Conservation (phyloP, 495 filamentous ascomycete species). For the Penicillium turbatum region DNA sequence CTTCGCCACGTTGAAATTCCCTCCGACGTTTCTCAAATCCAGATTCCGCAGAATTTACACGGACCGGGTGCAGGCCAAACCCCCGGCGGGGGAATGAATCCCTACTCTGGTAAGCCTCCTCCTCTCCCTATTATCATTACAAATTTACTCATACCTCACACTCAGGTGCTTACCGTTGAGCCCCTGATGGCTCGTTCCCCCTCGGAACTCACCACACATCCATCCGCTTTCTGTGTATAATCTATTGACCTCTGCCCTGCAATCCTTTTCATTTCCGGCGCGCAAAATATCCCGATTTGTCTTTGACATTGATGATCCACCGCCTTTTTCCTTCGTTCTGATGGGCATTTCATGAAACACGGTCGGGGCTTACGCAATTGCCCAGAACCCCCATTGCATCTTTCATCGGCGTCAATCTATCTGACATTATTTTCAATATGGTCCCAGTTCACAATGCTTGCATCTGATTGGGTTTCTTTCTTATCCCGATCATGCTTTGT, state of each 20-base stretch:
- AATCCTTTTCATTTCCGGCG: slow-evolving; percentile 10
- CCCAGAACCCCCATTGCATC: slow-evolving; percentile 20
- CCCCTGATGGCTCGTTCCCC: neutral
- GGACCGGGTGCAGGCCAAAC: slow-evolving; percentile 28
- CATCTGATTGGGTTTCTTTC: slow-evolving; percentile 6
- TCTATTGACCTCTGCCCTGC: slow-evolving; percentile 4
- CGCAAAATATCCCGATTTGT: slow-evolving; percentile 19
- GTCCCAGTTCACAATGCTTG: slow-evolving; percentile 2
- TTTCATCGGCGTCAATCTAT: slow-evolving; percentile 20
- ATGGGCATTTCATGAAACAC: slow-evolving; percentile 6
- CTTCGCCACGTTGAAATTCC: slow-evolving; percentile 65
- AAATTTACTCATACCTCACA: neutral
- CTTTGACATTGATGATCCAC: slow-evolving; percentile 18
- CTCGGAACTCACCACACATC: neutral
- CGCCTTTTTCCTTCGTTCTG: neutral
- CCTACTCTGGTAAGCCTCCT: slow-evolving; percentile 33
- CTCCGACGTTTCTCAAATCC: slow-evolving; percentile 46
- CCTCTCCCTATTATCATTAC: neutral
- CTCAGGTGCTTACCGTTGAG: slow-evolving; percentile 35
- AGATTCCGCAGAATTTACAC: slow-evolving; percentile 34
- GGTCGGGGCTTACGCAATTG: slow-evolving; percentile 6
- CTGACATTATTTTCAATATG: slow-evolving; percentile 13
- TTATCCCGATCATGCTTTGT: neutral
- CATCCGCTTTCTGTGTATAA: slow-evolving; percentile 13
- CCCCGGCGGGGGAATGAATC: slow-evolving; percentile 20